A percentile compares a stretch with the other conserved stretches of the same genome.
Evolutionary conservation across 768 basidiomycete genomes (phyloP).

Genomic region (Phylloporus sp.): DNA sequence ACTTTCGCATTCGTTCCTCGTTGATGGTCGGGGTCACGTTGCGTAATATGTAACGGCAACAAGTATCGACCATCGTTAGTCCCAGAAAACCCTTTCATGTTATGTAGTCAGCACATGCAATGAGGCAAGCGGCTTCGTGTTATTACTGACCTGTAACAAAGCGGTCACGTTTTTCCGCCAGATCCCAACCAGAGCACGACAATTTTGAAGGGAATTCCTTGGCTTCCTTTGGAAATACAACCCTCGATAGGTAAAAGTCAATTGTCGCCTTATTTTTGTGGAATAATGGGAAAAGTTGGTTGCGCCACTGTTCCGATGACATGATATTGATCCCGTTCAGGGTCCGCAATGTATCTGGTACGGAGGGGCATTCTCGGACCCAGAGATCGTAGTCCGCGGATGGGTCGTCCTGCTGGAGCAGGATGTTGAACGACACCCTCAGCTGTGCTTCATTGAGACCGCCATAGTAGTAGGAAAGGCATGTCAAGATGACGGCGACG

Average conservation of each 20-base stretch:
- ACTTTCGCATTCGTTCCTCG: slow-evolving; percentile 12
- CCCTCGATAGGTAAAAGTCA: slow-evolving; percentile 22
- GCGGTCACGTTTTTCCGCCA: slow-evolving; percentile 16
- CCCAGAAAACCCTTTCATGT: slow-evolving; percentile 19
- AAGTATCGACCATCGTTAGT: slow-evolving; percentile 27
- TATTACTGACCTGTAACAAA: slow-evolving; percentile 15
- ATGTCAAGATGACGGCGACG: slow-evolving; percentile 12
- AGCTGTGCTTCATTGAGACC: slow-evolving; percentile 18
- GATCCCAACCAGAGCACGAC: slow-evolving; percentile 26
- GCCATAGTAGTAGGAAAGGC: slow-evolving; percentile 21
- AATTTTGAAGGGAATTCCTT: slow-evolving; percentile 13
- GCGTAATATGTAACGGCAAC: slow-evolving; percentile 26
- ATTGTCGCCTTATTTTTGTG: slow-evolving; percentile 15
- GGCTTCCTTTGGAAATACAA: slow-evolving; percentile 26
- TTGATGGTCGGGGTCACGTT: slow-evolving; percentile 18
- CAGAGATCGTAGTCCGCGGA: slow-evolving; percentile 17
- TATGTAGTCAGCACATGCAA: neutral
- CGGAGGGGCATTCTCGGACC: slow-evolving; percentile 8
- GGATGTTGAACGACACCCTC: slow-evolving; percentile 10
- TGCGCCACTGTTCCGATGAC: slow-evolving; percentile 15
- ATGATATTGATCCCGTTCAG: slow-evolving; percentile 20
- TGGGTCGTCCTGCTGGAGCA: slow-evolving; percentile 20
- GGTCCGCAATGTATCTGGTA: slow-evolving; percentile 12
- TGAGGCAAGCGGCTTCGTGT: neutral
- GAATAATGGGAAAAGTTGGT: slow-evolving; percentile 10